A percentile compares a stretch with the other conserved stretches of the same genome.
Evolutionary conservation across 345 rosid genomes (phyloP).

Genomic region (Dovyalis caffra): DNA sequence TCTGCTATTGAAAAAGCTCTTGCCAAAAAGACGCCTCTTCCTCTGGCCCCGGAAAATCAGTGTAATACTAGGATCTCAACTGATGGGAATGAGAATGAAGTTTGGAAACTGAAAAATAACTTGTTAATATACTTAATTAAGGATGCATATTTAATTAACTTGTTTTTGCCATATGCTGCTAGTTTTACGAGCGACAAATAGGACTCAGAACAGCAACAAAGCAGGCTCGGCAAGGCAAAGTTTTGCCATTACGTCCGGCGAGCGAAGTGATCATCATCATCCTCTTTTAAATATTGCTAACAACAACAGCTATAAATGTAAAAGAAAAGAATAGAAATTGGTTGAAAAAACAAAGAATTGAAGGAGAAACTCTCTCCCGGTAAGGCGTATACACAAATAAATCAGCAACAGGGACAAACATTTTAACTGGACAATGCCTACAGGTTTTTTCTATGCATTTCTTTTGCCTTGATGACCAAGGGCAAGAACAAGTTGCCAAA

Average conservation of each 20-base stretch:
- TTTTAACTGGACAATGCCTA: neutral
- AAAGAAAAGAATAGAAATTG: no score
- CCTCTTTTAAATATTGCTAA: neutral
- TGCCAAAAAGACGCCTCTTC: neutral
- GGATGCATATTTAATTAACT: neutral
- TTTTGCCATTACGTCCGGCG: slow-evolving; percentile 33
- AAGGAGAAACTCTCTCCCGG: neutral
- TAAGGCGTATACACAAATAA: no score
- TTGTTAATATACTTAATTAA: neutral
- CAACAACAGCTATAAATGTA: neutral
- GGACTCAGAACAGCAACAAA: slow-evolving; percentile 18
- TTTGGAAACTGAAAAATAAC: neutral
- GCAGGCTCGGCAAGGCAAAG: slow-evolving; percentile 25
- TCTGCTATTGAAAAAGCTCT: neutral
- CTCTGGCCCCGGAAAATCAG: neutral
- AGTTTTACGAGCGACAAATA: neutral
- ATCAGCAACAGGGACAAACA: neutral
- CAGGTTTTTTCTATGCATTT: neutral
- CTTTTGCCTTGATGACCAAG: slow-evolving; percentile 13
- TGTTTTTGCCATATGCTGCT: no score
- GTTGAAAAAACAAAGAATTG: neutral
- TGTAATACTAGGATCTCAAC: neutral
- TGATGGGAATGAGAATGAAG: no score
- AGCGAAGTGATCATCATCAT: slow-evolving; percentile 36
- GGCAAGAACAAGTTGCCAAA: neutral